Conservation (phyloP, 805 yeast species). For the Candida pseudoglaebosa region DNA sequence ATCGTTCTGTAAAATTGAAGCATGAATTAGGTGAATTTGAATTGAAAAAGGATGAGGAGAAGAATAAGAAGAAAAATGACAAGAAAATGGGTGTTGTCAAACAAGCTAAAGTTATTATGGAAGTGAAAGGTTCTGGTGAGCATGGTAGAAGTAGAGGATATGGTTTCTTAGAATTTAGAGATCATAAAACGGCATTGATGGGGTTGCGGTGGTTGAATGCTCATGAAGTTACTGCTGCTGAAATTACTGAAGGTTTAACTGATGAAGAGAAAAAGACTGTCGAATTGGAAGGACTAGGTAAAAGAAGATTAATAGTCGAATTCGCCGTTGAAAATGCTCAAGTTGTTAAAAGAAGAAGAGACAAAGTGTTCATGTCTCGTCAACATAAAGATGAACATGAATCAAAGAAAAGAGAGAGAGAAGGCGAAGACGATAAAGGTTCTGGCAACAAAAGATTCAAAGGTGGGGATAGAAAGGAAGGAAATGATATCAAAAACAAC, state of each 20-base stretch:
- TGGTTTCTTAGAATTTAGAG: constrained; percentile 90
- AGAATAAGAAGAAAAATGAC: constrained; percentile 44
- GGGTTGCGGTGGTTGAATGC: constrained; percentile 97
- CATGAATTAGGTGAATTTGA: constrained; percentile 26
- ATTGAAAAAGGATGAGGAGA: constrained; percentile 32
- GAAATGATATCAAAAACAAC: constrained; percentile 12
- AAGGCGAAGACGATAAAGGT: constrained; percentile 12
- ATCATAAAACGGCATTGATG: constrained; percentile 91
- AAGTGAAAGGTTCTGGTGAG: constrained; percentile 83
- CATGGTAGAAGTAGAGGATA: constrained; percentile 93
- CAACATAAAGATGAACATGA: constrained; percentile 15
- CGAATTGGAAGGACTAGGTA: constrained; percentile 49
- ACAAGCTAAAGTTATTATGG: constrained; percentile 91
- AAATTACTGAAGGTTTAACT: constrained; percentile 63
- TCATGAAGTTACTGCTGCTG: constrained; percentile 71
- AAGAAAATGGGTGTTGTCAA: constrained; percentile 87
- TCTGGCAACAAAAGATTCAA: constrained; percentile 16
- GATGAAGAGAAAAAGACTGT: constrained; percentile 63
- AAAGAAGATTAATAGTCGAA: constrained; percentile 83
- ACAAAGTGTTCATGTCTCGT: constrained; percentile 47
- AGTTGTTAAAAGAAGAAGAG: constrained; percentile 86
- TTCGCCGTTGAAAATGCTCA: constrained; percentile 95
- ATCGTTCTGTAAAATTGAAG: constrained; percentile 72
- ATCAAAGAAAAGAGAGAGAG: constrained; percentile 23
- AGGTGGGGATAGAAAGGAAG: constrained; percentile 13